Conservation (phyloP, 352 stramenopile genomes). For the Saprolegnia parasitica region DNA sequence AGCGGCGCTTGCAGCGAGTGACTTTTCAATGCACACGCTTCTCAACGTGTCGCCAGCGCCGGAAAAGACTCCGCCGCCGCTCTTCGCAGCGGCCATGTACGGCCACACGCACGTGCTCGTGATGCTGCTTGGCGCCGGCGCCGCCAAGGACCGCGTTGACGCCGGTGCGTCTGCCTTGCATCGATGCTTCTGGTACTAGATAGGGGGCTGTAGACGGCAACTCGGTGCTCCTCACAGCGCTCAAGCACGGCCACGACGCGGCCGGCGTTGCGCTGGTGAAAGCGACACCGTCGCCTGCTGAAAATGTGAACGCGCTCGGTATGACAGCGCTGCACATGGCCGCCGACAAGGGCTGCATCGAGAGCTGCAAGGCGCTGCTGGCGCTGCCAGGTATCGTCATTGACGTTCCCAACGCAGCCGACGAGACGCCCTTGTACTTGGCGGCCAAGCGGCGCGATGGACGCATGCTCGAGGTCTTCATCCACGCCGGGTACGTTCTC, state of each 20-base stretch:
- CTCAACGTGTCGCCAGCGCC: constrained; percentile 26
- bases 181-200: neutral
- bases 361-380: constrained; percentile 34
- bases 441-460: constrained; percentile 49
- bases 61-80: constrained; percentile 28
- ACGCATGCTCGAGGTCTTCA: constrained; percentile 2
- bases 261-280: constrained; percentile 47
- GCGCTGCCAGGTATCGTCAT: constrained; percentile 31
- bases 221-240: constrained; percentile 54
- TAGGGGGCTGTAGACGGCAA: constrained; percentile 38
- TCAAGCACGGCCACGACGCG: constrained; percentile 46
- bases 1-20: neutral
- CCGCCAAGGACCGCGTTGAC: constrained; percentile 30
- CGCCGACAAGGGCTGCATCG: constrained; percentile 41
- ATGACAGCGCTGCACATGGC: constrained; percentile 54
- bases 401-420: constrained; percentile 40
- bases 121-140: constrained; percentile 28
- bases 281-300: constrained; percentile 33
- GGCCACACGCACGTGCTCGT: constrained; percentile 24
- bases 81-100: constrained; percentile 25
- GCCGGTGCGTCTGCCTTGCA: constrained; percentile 27
- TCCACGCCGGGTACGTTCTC: constrained; percentile 2
- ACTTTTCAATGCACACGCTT: constrained; percentile 21
- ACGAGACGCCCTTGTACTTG: constrained; percentile 60
- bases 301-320: constrained; percentile 45